A percentile compares a stretch with the other conserved stretches of the same genome.
Evolutionary conservation across 257 asterid genomes (phyloP).

Genomic region (Lycium barbarum): DNA sequence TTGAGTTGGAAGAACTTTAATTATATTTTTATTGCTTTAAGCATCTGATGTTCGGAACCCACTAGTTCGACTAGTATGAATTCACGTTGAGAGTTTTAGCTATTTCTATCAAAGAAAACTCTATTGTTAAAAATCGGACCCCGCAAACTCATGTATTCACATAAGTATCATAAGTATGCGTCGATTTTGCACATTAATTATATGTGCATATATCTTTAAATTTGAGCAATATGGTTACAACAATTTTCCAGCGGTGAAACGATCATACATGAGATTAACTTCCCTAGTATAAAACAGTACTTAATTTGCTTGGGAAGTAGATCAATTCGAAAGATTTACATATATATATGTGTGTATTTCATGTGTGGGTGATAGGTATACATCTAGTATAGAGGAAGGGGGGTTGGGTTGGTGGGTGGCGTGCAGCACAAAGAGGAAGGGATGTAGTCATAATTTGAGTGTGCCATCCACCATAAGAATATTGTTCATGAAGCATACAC

Average conservation of each 20-base stretch:
- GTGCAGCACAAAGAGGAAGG: constrained; percentile 58
- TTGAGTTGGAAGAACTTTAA: constrained; percentile 1
- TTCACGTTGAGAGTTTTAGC: background rate
- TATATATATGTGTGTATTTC: background rate
- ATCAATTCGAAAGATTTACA: constrained; percentile 2
- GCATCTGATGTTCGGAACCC: background rate
- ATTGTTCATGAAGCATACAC: constrained; percentile 65
- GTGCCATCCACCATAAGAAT: constrained; percentile 70
- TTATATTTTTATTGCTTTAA: constrained; percentile 20
- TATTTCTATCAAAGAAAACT: background rate
- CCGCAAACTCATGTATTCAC: background rate
- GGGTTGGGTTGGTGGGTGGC: constrained; percentile 80
- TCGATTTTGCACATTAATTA: background rate
- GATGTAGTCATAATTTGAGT: constrained; percentile 63
- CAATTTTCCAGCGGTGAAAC: background rate
- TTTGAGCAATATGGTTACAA: background rate
- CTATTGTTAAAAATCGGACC: background rate
- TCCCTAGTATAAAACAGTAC: background rate
- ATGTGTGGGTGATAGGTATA: constrained; percentile 21
- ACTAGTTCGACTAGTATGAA: background rate
- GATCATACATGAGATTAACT: background rate
- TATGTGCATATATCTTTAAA: background rate
- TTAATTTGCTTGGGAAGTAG: background rate
- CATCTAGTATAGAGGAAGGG: background rate
- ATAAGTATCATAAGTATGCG: background rate